phyloP scores from a whole-genome alignment of 192 early-diverging fungal genomes.

The Entomortierella parvispora region DNA sequence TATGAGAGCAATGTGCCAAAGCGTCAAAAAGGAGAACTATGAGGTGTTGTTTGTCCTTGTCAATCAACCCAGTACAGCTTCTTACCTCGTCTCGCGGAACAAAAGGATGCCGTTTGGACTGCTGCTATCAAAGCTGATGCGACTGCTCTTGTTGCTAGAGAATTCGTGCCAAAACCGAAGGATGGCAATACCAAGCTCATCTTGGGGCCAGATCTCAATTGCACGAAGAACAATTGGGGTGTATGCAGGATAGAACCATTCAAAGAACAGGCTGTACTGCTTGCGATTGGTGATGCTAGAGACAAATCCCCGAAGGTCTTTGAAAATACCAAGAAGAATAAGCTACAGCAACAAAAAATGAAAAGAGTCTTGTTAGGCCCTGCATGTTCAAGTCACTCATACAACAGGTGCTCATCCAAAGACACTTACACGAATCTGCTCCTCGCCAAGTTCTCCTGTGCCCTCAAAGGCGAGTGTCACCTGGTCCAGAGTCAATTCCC shows the following conservation, averaged over 20 bases:
- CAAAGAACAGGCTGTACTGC: conserved; percentile 78
- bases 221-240: conserved; percentile 71
- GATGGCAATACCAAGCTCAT: conserved; percentile 73
- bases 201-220: conserved; percentile 72
- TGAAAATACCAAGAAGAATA: conserved; percentile 70
- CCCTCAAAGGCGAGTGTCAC: conserved; percentile 65
- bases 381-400: no score
- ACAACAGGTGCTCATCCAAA: no score
- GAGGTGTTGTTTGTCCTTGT: no score
- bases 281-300: conserved; percentile 67
- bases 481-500: conserved; percentile 63
- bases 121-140: conserved; percentile 85
- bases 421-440: conserved; percentile 47
- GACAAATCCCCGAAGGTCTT: conserved; percentile 83
- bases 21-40: no score
- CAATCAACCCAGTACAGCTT: conserved; percentile 37
- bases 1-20: conserved; percentile 1
- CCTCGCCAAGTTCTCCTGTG: conserved; percentile 62
- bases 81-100: conserved; percentile 86
- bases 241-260: conserved; percentile 85
- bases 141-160: conserved; percentile 80
- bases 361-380: neutral
- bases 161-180: conserved; percentile 86
- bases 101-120: conserved; percentile 90
- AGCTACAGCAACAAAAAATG: conserved; percentile 27